phyloP scores from a whole-genome alignment of 2,329 filamentous ascomycete species.

The Penicillium sumatraense region DNA sequence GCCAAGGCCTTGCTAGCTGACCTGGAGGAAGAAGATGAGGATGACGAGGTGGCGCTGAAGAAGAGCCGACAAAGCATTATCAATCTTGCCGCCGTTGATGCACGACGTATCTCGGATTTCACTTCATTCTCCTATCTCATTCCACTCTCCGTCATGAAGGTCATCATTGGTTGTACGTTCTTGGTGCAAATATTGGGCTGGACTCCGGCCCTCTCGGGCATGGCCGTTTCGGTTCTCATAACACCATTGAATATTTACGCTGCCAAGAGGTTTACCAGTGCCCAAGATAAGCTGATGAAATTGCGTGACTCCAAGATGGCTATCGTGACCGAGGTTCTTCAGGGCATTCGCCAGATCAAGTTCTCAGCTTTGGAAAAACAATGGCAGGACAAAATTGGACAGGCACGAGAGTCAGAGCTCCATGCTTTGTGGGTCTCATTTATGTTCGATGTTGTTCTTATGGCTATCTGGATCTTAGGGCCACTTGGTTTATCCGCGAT shows the following conservation, averaged over 20 bases:
- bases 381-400: constrained; percentile 73
- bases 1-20: constrained; percentile 25
- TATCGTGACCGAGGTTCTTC: constrained; percentile 75
- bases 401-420: constrained; percentile 70
- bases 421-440: constrained; percentile 70
- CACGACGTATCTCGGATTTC: constrained; percentile 71
- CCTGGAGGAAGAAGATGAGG: constrained; percentile 50
- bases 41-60: constrained; percentile 51
- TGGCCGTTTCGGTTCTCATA: constrained; percentile 66
- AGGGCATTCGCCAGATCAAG: constrained; percentile 84
- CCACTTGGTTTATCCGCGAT: constrained; percentile 75
- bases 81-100: constrained; percentile 78
- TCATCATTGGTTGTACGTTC: constrained; percentile 69
- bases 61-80: constrained; percentile 71
- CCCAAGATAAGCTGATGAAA: constrained; percentile 75
- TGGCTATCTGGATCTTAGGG: constrained; percentile 73
- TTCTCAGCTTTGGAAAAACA: constrained; percentile 76
- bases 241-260: constrained; percentile 71
- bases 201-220: constrained; percentile 68
- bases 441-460: constrained; percentile 63
- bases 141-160: constrained; percentile 64
- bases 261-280: constrained; percentile 66
- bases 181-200: constrained; percentile 73
- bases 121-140: constrained; percentile 69
- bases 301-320: constrained; percentile 75